Evolutionary conservation across 2,329 filamentous ascomycete species (phyloP), one percentile per base, ranked within the genome.

Genomic region (Exophiala calicioides): DNA sequence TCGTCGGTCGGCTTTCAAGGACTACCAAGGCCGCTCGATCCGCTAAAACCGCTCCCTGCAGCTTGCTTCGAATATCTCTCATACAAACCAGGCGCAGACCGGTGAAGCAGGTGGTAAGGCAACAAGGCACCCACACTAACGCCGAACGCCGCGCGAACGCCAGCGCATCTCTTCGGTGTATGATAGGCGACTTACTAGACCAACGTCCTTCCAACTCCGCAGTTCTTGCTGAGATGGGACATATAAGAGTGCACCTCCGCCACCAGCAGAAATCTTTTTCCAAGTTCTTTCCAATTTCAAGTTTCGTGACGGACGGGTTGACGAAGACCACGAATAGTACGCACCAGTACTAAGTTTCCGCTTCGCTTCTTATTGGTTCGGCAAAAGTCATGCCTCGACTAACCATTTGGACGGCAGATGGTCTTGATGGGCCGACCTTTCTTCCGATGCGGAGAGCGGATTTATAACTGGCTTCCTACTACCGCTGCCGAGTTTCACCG

Each of bases 111-210:
- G 6, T 4, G 15, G 13, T 23, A 37, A 37, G 34, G 34, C 34
- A 37, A 24, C 18, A 37, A 37, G 34, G 34, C 34, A 37, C 23
- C 34, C 34, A n/a, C n/a, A 24, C 34, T 37, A 37, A 24, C 19
- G 13, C 34, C 19, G 20, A n/a, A n/a, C n/a, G n/a, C n/a, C n/a
- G n/a, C n/a, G n/a, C n/a, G n/a, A n/a, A n/a, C 34, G 20, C 34
- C 34, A 37, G 26, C 13, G 34, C 34, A 24, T 21, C 20, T 12
- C 6, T 4, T 9, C 13, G 18, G 20, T 8, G 20, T 15, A 5
- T 23, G 34, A 37, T 24, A 37, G 20, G 20, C 16, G 20, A 37
- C 18, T 24, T 24, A 6, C 12, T 24, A 12, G 13, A 34, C 10
- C n/a, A 7, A 7, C 24, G 12, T 12, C 24, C 7, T 27, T 12